Conservation (phyloP, 2,329 filamentous ascomycete species). For the Colletotrichum sp. region DNA sequence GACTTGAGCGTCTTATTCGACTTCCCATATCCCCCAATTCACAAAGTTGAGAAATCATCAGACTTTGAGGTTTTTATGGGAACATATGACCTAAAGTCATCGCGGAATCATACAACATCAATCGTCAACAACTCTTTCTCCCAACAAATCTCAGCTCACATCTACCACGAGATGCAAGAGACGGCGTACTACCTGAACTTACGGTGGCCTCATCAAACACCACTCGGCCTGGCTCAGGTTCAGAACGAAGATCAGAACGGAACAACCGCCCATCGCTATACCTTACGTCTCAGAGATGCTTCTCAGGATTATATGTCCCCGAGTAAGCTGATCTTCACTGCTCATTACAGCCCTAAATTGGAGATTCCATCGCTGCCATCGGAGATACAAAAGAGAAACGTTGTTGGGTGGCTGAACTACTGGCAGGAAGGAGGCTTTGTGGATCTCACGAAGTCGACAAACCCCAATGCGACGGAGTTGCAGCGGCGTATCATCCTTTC, state of each 20-base stretch:
- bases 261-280: not conserved
- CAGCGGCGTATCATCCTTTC: constrained; percentile 39
- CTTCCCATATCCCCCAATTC: constrained; percentile 45
- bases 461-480: constrained; percentile 41
- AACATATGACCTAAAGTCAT: constrained; percentile 30
- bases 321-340: constrained; percentile 32
- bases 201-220: constrained; percentile 29
- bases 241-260: constrained; percentile 4
- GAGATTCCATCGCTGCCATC: constrained; percentile 27
- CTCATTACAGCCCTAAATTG: constrained; percentile 34
- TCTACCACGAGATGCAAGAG: constrained; percentile 38
- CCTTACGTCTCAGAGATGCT: not conserved
- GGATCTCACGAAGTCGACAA: constrained; percentile 40
- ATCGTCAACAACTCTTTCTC: constrained; percentile 10
- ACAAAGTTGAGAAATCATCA: constrained; percentile 44
- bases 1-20: constrained; percentile 43
- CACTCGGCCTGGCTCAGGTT: constrained; percentile 8
- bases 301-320: not conserved
- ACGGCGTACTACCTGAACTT: constrained; percentile 43
- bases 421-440: constrained; percentile 45
- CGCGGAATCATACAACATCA: constrained; percentile 38
- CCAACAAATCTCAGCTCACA: constrained; percentile 28
- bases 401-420: constrained; percentile 35
- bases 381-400: constrained; percentile 27
- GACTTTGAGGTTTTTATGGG: constrained; percentile 42